Evolutionary conservation across 208 protist species (phyloP), one percentile per base, ranked within the genome.

Genomic region (Trypanosoma scelopori): DNA sequence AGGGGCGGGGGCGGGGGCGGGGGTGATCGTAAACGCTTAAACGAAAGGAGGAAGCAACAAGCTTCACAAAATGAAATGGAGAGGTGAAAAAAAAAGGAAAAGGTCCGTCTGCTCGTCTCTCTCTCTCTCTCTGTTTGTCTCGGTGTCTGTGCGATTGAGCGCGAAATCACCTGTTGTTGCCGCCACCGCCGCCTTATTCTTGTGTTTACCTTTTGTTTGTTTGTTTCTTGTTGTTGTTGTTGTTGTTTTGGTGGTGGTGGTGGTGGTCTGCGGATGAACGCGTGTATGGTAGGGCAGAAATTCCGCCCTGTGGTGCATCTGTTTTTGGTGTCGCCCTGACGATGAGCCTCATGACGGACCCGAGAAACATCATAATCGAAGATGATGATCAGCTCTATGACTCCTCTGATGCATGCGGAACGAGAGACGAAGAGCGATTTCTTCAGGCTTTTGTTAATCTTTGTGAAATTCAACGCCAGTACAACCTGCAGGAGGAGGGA

Each of bases 261-360:
- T 42, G 27, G 20, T 22, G 25, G 49, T 3, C 32, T 37, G n/a
- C n/a, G n/a, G n/a, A n/a, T n/a, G n/a, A n/a, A n/a, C n/a, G n/a
- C n/a, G n/a, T n/a, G n/a, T n/a, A n/a, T n/a, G n/a, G n/a, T n/a
- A n/a, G n/a, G n/a, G n/a, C n/a, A n/a, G n/a, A n/a, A n/a, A n/a
- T n/a, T n/a, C 25, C 32, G n/a, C 16, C 22, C n/a, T 12, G 18
- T 25, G 43, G 42, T 9, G 16, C 7, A 27, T 65, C 4, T 9
- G 49, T 53, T 30, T 35, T 35, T 53, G 50, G 51, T n/a, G 50
- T 23, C n/a, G 41, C 32, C 20, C 22, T n/a, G 32, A 37, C 5
- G 5, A 89, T 89, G 83, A 89, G 78, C 65, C 68, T 89, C n/a
- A 76, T 80, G 27, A 79, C 74, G 20, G 53, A 77, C 20, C 76